Evolutionary conservation across 2,329 filamentous ascomycete species (phyloP), one percentile per base, ranked within the genome.

Genomic region (Phaeosphaeriaceae sp.): DNA sequence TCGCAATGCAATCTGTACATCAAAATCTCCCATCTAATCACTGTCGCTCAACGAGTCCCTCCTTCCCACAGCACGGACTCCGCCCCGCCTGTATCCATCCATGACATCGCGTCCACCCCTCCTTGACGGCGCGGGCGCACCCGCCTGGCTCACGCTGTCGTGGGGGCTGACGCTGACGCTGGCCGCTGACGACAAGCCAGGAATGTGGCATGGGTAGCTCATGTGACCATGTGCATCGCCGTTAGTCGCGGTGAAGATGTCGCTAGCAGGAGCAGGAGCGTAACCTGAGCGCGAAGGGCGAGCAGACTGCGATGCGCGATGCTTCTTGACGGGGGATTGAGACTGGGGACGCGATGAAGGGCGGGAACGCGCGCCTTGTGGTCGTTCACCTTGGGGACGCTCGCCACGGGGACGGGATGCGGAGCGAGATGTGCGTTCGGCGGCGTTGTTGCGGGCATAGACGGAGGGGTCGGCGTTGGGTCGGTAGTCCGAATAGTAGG

Each of bases 141-240:
- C 78, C 24, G 76, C 75, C 55, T 80, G 77, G 61, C 77, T 78
- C 4, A 79, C 71, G 51, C 76, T 78, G 59, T 79, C 76, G 7
- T 40, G 36, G 13, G 36, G 36, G 45, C 70, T 69, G 1, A 71
- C 67, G 20, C 68, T 70, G 6, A 77, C 74, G 33, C 74, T 78
- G 27, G 67, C 72, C 0, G 74, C 73, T 36, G 61, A 58, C 57
- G 79, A 84, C 66, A 87, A 63, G 0, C 83, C 84, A 0, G 85
- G 84, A 49, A 88, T 84, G 9, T 85, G 81, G 73, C 85, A 85
- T 24, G 83, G 82, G 66, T 88, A 88, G 48, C 78, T 80, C 72
- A 84, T 85, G 13, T 83, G 85, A 10, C 84, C 83, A 0, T 78
- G 77, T 5, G 77, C 51, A 17, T 71, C 78, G 20, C 74, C 73